phyloP scores from a whole-genome alignment of 352 stramenopile genomes.

The Halophytophthora polymorphica region DNA sequence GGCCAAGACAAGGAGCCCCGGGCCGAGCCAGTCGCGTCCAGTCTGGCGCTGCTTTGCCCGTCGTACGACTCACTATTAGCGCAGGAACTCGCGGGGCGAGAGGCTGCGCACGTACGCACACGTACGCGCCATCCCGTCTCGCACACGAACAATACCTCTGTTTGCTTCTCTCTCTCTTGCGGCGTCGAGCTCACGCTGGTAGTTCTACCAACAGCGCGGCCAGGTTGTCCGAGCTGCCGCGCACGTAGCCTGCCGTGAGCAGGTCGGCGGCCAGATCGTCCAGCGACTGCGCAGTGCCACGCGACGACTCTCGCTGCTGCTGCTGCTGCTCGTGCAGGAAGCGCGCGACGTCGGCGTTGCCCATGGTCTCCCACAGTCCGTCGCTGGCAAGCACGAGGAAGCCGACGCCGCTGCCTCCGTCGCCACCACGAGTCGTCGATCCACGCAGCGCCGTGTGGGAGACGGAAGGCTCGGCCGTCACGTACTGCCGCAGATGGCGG shows the following conservation, averaged over 20 bases:
- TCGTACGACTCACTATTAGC: too few relatives aligned
- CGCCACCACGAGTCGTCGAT: neutral
- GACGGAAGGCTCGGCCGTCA: conserved; percentile 84
- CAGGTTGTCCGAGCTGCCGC: conserved; percentile 94
- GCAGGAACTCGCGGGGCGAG: too few relatives aligned
- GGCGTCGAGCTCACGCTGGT: conserved; percentile 2
- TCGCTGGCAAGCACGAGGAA: conserved; percentile 71
- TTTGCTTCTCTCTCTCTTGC: conserved; percentile 9
- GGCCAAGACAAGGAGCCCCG: too few relatives aligned
- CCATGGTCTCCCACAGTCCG: conserved; percentile 74
- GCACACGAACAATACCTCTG: conserved; percentile 22
- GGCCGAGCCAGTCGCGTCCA: too few relatives aligned
- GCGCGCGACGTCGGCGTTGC: conserved; percentile 38
- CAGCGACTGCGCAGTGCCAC: conserved; percentile 34
- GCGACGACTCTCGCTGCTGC: conserved; percentile 19
- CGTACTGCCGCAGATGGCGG: conserved; percentile 71
- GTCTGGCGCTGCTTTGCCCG: too few relatives aligned
- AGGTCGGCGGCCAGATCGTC: conserved; percentile 74
- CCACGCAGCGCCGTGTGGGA: conserved; percentile 25
- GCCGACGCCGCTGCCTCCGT: conserved; percentile 3
- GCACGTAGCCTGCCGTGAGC: conserved; percentile 92
- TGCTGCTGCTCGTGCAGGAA: conserved; percentile 38
- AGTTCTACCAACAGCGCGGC: conserved; percentile 65
- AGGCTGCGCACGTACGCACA: too few relatives aligned
- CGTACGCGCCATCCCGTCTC: neutral